Percentiles rank a stretch among this genome's conserved stretches.
phyloP scores from a whole-genome alignment of 371 early-diverging fungal genomes.

The Conidiobolus coronatus region DNA sequence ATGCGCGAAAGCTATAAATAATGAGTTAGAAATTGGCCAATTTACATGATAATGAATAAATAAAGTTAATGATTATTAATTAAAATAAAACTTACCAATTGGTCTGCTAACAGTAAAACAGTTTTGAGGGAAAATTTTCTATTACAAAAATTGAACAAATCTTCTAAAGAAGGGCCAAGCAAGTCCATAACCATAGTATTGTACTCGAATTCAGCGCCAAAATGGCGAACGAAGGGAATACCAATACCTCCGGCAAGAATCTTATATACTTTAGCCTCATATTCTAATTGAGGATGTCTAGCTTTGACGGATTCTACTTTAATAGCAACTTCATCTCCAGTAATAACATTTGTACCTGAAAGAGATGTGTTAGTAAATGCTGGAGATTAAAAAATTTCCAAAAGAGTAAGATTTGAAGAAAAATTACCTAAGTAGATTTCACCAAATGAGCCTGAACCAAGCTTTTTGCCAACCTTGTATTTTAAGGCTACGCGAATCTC shows the following conservation, averaged over 20 bases:
- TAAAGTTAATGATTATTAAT: background rate
- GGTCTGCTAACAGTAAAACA: conserved; percentile 92
- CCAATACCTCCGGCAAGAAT: conserved; percentile 86
- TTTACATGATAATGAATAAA: background rate
- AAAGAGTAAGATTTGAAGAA: background rate
- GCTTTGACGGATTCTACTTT: conserved; percentile 85
- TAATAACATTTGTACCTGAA: conserved; percentile 72
- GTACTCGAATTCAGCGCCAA: conserved; percentile 80
- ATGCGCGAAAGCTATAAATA: conserved; percentile 63
- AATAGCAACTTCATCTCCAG: conserved; percentile 89
- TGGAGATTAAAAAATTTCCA: background rate
- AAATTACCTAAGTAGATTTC: conserved; percentile 87
- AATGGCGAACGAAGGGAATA: conserved; percentile 87
- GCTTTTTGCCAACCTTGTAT: conserved; percentile 87
- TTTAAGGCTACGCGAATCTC: conserved; percentile 45
- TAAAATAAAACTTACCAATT: conserved; percentile 47
- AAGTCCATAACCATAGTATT: conserved; percentile 98
- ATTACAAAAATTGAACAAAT: conserved; percentile 95
- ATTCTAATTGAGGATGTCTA: conserved; percentile 91
- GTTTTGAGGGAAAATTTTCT: conserved; percentile 97
- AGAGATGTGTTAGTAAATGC: conserved; percentile 4
- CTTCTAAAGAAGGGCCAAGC: conserved; percentile 95
- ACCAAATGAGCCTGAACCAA: conserved; percentile 98
- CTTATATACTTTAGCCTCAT: conserved; percentile 90
- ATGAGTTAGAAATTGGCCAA: background rate